These are phyloP conservation scores for Beta vulgaris DNA, from an alignment of 148 eudicot genomes.

Conservation along the genomic window DNA sequence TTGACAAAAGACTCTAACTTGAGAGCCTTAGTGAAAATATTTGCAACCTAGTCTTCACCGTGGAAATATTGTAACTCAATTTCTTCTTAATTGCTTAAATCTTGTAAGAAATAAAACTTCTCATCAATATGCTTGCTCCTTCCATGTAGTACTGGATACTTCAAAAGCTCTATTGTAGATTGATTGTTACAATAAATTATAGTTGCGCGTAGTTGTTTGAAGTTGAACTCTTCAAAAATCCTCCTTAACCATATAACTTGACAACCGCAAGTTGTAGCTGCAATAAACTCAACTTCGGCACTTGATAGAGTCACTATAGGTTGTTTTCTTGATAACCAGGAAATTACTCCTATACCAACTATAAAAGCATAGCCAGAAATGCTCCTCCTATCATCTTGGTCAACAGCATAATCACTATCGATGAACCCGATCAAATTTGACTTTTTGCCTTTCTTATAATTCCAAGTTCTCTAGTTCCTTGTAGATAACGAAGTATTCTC, in stretches of 20 bases:
- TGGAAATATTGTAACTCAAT: background rate
- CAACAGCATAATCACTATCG: slow-evolving; percentile 15
- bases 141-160: slow-evolving; percentile 3
- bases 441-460: slow-evolving; percentile 2
- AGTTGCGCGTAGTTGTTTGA: background rate
- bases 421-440: slow-evolving; percentile 13
- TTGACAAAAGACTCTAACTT: no score
- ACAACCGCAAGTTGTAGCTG: slow-evolving; percentile 4
- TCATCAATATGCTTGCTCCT: slow-evolving; percentile 10
- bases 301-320: background rate
- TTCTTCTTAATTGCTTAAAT: background rate
- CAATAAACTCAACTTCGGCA: background rate
- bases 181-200: background rate
- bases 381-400: slow-evolving; percentile 11
- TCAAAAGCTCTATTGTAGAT: background rate
- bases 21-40: background rate
- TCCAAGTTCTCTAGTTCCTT: background rate
- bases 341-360: background rate
- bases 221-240: background rate
- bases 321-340: slow-evolving; percentile 11
- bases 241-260: slow-evolving; percentile 3
- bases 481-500: slow-evolving; percentile 11
- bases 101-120: background rate
- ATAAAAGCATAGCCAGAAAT: slow-evolving; percentile 14
- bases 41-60: background rate